Evolutionary conservation across 2,329 filamentous ascomycete species (phyloP), one percentile per base, ranked within the genome.

Genomic region (Aspergillus neotritici): DNA sequence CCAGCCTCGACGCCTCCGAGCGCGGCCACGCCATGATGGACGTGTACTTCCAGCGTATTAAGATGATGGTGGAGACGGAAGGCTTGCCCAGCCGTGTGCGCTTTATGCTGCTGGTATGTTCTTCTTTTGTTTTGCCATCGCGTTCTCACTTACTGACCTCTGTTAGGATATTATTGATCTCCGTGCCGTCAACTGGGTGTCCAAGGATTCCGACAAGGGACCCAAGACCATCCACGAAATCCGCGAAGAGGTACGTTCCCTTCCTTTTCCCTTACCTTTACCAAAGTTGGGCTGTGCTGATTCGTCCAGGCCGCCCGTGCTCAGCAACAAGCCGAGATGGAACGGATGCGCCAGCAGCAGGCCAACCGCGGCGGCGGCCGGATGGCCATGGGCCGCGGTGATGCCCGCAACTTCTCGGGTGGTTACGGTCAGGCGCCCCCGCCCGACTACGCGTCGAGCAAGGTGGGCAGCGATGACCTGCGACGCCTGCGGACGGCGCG

Each of bases 221-320:
- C 93, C 93, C 46, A 96, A 96, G 82, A 98, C 93, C 7, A 85
- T 98, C 41, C 82, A 89, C 4, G 87, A 97, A 71, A 87, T 98
- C 54, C 87, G 89, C 64, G 84, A 83, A 55, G 84, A 88, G 70
- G 81, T 83, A 72, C 60, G 76, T 68, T 9, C 17, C 28, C 13
- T 29, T 15, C 4, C 35, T 29, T 6, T 40, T 25, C 13, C 5
- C n/a, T 39, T 35, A 16, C 37, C 34, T 40, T 36, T 44, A 16
- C 39, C 39, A 44, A 31, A 2, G 38, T 46, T 44, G 39, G 30
- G n/a, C 46, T 31, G 41, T 44, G 21, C 21, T 25, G 21, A 25
- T 25, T 40, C 35, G 32, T 6, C 31, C 40, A 63, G 70, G 88
- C 88, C 53, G 77, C 80, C 41, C 84, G 84, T 49, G 86, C 85